phyloP scores from a whole-genome alignment of 2,329 filamentous ascomycete genomes.

The Gaeumannomyces tritici region DNA sequence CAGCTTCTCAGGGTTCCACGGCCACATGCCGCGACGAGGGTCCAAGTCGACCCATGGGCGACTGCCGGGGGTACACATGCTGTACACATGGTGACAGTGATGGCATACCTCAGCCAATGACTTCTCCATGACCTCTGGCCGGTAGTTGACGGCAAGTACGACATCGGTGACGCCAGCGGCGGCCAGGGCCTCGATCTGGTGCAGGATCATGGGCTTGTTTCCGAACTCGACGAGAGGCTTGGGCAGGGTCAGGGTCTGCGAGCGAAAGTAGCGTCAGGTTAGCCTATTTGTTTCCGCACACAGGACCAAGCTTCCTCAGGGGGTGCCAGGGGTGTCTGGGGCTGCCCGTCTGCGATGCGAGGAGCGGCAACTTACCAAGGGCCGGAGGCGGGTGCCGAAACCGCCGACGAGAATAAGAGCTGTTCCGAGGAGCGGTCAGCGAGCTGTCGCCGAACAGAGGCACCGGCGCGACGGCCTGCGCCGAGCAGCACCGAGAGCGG shows the following conservation, averaged over 20 bases:
- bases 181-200: conserved; percentile 93
- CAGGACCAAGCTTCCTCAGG: too few species aligned
- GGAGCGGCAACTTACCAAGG: conserved; percentile 58
- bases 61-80: not conserved
- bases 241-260: conserved; percentile 85
- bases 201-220: conserved; percentile 98
- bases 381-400: conserved; percentile 94
- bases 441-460: too few species aligned
- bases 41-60: not conserved
- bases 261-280: conserved; percentile 11
- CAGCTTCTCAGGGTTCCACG: not conserved
- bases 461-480: too few species aligned
- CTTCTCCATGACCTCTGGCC: conserved; percentile 94
- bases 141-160: conserved; percentile 96
- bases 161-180: conserved; percentile 94
- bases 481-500: too few species aligned
- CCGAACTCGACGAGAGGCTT: conserved; percentile 97
- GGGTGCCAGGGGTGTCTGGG: not conserved
- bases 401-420: conserved; percentile 98
- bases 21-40: not conserved
- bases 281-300: conserved; percentile 1
- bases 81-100: not conserved
- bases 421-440: conserved; percentile 25
- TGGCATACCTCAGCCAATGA: conserved; percentile 72
- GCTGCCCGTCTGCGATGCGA: conserved; percentile 7